Base-by-base conservation (phyloP, 192 early-diverging fungal species). In the Coemansia sp. region DNA sequence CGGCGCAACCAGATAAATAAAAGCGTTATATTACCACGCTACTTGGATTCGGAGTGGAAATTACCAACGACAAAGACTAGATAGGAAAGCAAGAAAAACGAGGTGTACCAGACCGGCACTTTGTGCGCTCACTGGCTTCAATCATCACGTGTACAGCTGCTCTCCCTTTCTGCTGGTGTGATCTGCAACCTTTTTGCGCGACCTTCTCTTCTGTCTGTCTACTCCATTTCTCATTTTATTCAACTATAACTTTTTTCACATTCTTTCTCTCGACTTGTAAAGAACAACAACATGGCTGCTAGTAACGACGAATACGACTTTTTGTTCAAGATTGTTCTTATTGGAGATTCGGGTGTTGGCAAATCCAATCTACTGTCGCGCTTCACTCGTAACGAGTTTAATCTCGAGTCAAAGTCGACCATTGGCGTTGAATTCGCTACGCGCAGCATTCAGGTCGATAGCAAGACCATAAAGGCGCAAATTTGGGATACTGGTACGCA, bases 341-440 rank as follows among this genome's bases (percentile, higher is more conserved):
- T 95, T 86, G 93, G 93, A 51, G 96, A 98, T 74, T 97, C 95
- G 21, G 95, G 95, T 34, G 95, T 96, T 67, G 97, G 97, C 64
- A 99, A 99, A 81, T 97, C 97, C 75, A 98, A 97, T 84, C 92
- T 99, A 36, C 89, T 99, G 61, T 89, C 91, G 67, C 91, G 97
- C 66, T 99, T 98, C 84, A 96, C 95, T 39, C 92, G 95, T 68
- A 95, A 98, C 85, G 95, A 97, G 83, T 99, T 99, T 84, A 96
- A 95, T 84, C 86, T 96, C 66, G 95, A 97, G 77, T 98, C 95
- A 65, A 98, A 97, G 84, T 95, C 95, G 36, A 99, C 97, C 60
- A 99, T 99, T 82, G 97, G 97, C 72, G 95, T 99, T 59, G 97
- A 99, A 76, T 99, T 98, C 83, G 95, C 94, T 42, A 98, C 95